A percentile compares a stretch with the other conserved stretches of the same genome.
Conservation (phyloP, 139 green algal genomes). For the Tetraselmis chui region DNA sequence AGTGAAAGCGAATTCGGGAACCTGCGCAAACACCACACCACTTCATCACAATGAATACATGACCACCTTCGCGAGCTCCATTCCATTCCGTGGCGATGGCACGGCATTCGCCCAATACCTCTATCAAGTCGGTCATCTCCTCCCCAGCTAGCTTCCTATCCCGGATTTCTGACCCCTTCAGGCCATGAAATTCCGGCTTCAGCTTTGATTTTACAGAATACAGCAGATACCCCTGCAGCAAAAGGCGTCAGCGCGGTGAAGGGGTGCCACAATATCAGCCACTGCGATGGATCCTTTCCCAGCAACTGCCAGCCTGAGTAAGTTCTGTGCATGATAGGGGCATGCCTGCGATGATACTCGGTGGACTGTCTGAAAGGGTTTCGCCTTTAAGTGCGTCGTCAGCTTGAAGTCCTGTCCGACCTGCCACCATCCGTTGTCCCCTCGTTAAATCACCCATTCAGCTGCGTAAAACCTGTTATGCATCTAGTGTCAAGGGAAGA, state of each 20-base stretch:
- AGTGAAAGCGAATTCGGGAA: conserved; percentile 75
- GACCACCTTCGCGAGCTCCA: conserved; percentile 33
- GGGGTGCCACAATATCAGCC: too few relatives aligned
- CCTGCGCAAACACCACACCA: conserved; percentile 16
- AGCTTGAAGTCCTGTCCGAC: neutral
- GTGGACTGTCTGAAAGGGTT: neutral
- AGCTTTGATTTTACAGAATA: conserved; percentile 64
- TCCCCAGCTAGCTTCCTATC: conserved; percentile 18
- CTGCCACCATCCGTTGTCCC: too few relatives aligned
- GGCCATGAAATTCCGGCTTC: conserved; percentile 44
- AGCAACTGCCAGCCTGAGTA: too few relatives aligned
- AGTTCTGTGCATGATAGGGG: too few relatives aligned
- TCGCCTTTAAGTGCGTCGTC: neutral
- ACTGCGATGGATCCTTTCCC: too few relatives aligned
- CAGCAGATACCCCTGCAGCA: conserved; percentile 56
- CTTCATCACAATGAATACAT: conserved; percentile 10
- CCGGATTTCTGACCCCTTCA: conserved; percentile 27
- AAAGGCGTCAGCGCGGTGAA: too few relatives aligned
- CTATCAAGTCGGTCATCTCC: conserved; percentile 16
- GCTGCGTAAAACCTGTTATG: too few relatives aligned
- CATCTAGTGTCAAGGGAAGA: too few relatives aligned
- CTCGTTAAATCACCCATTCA: too few relatives aligned
- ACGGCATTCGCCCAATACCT: too few relatives aligned
- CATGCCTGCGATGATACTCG: neutral
- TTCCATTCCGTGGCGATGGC: conserved; percentile 30